Base-by-base conservation (phyloP, 495 filamentous ascomycete species). In the Sabuloglossum arenarium region DNA sequence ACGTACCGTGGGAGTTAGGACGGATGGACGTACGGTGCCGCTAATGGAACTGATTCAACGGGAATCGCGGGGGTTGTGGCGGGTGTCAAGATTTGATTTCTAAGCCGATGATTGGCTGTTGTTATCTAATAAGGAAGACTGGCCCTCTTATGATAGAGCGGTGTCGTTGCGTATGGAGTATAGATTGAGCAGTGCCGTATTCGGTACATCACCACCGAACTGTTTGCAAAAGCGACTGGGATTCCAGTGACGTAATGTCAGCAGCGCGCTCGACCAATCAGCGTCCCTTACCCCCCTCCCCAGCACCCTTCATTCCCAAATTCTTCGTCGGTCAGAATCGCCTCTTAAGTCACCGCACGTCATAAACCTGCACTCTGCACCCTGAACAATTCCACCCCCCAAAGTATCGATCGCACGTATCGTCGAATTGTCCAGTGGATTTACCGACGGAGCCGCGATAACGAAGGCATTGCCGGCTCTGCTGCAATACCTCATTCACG, bases 1-100 rank as follows among this genome's bases (percentile, higher is more conserved):
- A 96, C 91, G 6, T 98, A 98, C 68, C 73, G 91, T 62, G 91
- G 91, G 34, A 56, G 54, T 31, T 56, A 47, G 39, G 19, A 24
- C 12, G 24, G 19, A 27, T 8, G 45, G 16, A 16, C 8, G 8
- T 39, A 39, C 34, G 34, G 8, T n/a, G n/a, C n/a, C n/a, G n/a
- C n/a, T n/a, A n/a, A n/a, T n/a, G n/a, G n/a, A n/a, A n/a, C n/a
- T n/a, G n/a, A n/a, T n/a, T n/a, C n/a, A n/a, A n/a, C n/a, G n/a
- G n/a, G n/a, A n/a, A n/a, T n/a, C n/a, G n/a, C n/a, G n/a, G n/a
- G n/a, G n/a, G n/a, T n/a, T n/a, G n/a, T n/a, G n/a, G n/a, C n/a
- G n/a, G n/a, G n/a, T n/a, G n/a, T n/a, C n/a, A n/a, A n/a, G n/a
- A n/a, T n/a, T n/a, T n/a, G n/a, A n/a, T n/a, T n/a, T n/a, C n/a